Conservation (phyloP, 306 rosid genomes). For the Dryas drummondii region DNA sequence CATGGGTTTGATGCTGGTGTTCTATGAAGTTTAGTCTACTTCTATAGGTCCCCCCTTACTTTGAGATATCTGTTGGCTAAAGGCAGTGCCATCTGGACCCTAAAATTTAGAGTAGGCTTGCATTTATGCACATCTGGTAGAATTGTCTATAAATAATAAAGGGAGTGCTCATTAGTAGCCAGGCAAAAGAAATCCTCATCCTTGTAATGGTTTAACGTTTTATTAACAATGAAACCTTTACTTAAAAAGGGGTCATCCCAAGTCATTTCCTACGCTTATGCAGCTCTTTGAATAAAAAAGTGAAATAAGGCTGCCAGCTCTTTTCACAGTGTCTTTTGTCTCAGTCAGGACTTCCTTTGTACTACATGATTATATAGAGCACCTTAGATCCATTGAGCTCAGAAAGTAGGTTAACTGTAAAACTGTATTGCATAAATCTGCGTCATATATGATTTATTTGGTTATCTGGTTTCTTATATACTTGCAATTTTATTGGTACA, state of each 20-base stretch:
- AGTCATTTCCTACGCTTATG: neutral
- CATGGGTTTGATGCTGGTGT: neutral
- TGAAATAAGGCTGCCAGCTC: neutral
- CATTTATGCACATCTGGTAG: neutral
- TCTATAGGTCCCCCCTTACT: neutral
- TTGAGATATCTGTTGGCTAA: neutral
- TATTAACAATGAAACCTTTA: neutral
- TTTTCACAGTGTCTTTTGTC: neutral
- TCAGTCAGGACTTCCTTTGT: neutral
- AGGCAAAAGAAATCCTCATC: neutral
- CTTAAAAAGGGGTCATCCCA: neutral
- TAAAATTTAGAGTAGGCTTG: neutral
- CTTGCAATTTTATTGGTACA: conserved; percentile 58
- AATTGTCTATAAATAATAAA: neutral
- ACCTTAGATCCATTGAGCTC: neutral
- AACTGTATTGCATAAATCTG: conserved; percentile 14
- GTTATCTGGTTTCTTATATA: conserved; percentile 44
- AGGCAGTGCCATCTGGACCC: neutral
- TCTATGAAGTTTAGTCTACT: neutral
- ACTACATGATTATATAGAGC: neutral
- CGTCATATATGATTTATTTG: conserved; percentile 24
- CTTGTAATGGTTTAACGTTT: too few species aligned
- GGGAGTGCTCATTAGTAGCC: neutral
- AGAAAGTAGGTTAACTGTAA: neutral
- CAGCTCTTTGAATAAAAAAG: neutral